These are phyloP conservation scores for Alternaria arborescens DNA, from an alignment of 2,329 filamentous ascomycete species.

Conservation along the genomic window DNA sequence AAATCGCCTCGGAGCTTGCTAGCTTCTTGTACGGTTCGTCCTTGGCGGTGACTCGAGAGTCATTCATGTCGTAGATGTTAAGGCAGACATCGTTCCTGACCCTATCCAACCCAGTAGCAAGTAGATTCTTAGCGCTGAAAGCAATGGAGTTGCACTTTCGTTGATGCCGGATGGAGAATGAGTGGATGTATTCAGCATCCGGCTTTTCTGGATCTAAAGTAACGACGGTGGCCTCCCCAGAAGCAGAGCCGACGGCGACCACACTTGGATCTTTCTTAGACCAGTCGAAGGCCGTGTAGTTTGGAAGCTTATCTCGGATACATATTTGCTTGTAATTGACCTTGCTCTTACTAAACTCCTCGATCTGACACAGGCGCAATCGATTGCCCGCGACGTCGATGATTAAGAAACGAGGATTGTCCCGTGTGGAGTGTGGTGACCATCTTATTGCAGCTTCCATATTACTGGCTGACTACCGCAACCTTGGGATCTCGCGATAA, in stretches of 20 bases:
- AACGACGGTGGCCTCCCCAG: slow-evolving; percentile 78
- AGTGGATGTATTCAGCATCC: slow-evolving; percentile 60
- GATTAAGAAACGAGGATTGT: slow-evolving; percentile 65
- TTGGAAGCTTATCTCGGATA: slow-evolving; percentile 64
- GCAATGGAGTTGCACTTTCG: slow-evolving; percentile 83
- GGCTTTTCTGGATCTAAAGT: slow-evolving; percentile 71
- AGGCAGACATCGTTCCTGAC: slow-evolving; percentile 83
- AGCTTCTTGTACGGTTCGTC: slow-evolving; percentile 63
- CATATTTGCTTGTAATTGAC: slow-evolving; percentile 64
- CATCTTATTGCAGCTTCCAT: slow-evolving; percentile 71
- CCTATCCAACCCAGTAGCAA: slow-evolving; percentile 81
- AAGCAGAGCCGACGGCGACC: slow-evolving; percentile 77
- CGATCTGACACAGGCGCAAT: slow-evolving; percentile 66
- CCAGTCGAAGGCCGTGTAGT: slow-evolving; percentile 73
- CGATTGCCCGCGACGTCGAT: slow-evolving; percentile 68
- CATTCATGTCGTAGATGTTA: slow-evolving; percentile 82
- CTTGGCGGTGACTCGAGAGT: slow-evolving; percentile 60
- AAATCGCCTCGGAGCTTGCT: slow-evolving; percentile 74
- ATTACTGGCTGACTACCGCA: slow-evolving; percentile 25
- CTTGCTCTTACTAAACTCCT: slow-evolving; percentile 44
- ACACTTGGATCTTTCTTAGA: slow-evolving; percentile 69
- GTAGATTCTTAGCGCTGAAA: slow-evolving; percentile 74
- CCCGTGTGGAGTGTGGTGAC: slow-evolving; percentile 65
- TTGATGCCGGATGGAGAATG: slow-evolving; percentile 76
- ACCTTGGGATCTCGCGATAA: slow-evolving; percentile 1